Conservation (phyloP, 108 stramenopile species). For the Skeletonema costatum region DNA sequence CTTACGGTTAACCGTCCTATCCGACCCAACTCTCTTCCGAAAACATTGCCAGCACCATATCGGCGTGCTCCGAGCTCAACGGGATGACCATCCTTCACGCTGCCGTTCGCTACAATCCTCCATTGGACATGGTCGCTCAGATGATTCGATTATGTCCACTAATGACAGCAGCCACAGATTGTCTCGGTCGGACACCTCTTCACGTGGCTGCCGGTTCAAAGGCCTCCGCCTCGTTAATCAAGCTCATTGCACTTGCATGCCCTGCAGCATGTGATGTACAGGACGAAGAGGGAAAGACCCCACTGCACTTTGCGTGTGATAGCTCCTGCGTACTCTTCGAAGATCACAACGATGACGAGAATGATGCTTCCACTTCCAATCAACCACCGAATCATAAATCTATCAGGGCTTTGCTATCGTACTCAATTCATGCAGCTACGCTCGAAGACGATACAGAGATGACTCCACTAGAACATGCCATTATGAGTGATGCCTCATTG, state of each 20-base stretch:
- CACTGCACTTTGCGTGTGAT: too few species aligned
- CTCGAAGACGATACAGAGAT: background rate
- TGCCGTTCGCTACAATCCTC: conserved; percentile 2
- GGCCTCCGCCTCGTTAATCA: background rate
- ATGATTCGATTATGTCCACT: background rate
- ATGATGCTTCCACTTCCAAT: too few species aligned
- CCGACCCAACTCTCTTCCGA: too few species aligned
- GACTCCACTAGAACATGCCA: background rate
- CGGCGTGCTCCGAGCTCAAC: background rate
- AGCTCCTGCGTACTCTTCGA: too few species aligned
- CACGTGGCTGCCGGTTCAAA: background rate
- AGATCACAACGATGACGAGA: too few species aligned
- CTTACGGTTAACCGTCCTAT: too few species aligned
- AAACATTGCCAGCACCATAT: background rate
- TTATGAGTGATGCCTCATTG: too few species aligned
- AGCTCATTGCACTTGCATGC: too few species aligned
- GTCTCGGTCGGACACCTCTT: background rate
- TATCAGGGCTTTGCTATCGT: too few species aligned
- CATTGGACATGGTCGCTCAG: background rate
- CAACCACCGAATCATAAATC: too few species aligned
- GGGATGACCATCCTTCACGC: conserved; percentile 4
- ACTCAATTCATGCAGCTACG: background rate
- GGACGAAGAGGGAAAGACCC: too few species aligned
- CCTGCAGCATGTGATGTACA: too few species aligned
- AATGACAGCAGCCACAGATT: background rate